Percentiles rank a stretch among this genome's conserved stretches.
phyloP scores from a whole-genome alignment of 164 flowering plant genomes.

The Vitis cinerea region DNA sequence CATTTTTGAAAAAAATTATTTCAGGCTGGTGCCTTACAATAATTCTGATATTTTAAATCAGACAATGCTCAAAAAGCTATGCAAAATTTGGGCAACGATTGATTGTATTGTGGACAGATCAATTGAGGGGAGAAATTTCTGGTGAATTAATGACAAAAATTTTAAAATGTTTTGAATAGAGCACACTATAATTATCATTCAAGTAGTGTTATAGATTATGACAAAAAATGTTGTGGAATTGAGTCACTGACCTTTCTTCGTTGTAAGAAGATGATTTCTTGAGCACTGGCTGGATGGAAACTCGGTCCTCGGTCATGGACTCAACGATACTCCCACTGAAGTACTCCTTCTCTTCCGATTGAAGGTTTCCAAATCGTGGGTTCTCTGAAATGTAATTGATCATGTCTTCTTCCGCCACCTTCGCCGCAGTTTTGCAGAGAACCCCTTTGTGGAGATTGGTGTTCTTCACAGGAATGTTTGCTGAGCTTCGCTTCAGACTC shows the following conservation, averaged over 20 bases:
- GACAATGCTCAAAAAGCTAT: no score
- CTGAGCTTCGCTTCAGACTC: conserved; percentile 11
- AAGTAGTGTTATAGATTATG: not conserved
- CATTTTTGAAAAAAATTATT: no score
- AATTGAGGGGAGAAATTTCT: no score
- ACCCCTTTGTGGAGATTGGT: conserved; percentile 42
- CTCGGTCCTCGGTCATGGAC: conserved; percentile 41
- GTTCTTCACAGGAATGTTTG: conserved; percentile 7
- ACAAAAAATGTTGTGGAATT: not conserved
- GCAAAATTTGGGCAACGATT: no score
- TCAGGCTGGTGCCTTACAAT: no score
- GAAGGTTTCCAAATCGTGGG: conserved; percentile 74
- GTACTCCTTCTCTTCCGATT: conserved; percentile 78
- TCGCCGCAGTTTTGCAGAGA: conserved; percentile 33
- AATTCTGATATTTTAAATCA: no score
- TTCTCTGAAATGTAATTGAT: conserved; percentile 78
- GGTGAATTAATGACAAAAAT: no score
- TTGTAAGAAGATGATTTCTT: conserved; percentile 73
- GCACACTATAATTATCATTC: not conserved
- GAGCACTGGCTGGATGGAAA: conserved; percentile 24
- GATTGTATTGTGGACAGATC: no score
- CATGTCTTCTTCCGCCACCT: conserved; percentile 37
- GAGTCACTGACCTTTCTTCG: conserved; percentile 56
- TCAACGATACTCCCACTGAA: conserved; percentile 94
- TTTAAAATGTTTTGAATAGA: not conserved